phyloP scores from a whole-genome alignment of 2,329 filamentous ascomycete genomes.

The Claviceps africana region DNA sequence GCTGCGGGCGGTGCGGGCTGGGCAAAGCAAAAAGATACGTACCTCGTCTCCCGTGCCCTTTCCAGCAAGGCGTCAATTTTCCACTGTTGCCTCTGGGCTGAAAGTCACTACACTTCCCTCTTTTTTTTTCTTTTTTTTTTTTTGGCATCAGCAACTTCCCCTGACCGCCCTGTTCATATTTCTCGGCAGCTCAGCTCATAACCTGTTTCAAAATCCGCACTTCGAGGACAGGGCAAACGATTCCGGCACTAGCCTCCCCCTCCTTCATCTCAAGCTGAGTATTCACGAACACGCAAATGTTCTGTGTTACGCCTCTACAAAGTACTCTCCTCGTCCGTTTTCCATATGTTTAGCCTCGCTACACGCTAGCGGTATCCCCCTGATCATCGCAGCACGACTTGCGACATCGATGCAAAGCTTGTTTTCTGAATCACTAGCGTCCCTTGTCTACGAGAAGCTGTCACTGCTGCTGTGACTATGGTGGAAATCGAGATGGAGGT shows the following conservation, averaged over 20 bases:
- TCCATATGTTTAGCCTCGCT: not conserved
- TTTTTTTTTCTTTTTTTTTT: no score
- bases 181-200: not conserved
- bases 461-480: no score
- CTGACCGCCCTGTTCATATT: not conserved
- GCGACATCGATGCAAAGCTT: not conserved
- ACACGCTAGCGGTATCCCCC: not conserved
- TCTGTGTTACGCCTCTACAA: not conserved
- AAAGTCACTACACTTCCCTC: no score
- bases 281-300: not conserved
- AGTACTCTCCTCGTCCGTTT: not conserved
- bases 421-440: not conserved
- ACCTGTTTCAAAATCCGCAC: not conserved
- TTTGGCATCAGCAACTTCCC: not conserved
- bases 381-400: not conserved
- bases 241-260: no score
- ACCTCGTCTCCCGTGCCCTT: not conserved
- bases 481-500: slow-evolving; percentile 20
- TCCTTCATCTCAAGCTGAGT: not conserved
- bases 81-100: not conserved
- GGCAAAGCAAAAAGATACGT: not conserved
- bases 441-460: not conserved
- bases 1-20: no score
- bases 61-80: not conserved
- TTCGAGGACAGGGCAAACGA: not conserved